Percentiles rank a stretch among this genome's conserved stretches.
These are phyloP conservation scores for Apiospora marii DNA, from an alignment of 2,329 filamentous ascomycete species.

Conservation along the genomic window DNA sequence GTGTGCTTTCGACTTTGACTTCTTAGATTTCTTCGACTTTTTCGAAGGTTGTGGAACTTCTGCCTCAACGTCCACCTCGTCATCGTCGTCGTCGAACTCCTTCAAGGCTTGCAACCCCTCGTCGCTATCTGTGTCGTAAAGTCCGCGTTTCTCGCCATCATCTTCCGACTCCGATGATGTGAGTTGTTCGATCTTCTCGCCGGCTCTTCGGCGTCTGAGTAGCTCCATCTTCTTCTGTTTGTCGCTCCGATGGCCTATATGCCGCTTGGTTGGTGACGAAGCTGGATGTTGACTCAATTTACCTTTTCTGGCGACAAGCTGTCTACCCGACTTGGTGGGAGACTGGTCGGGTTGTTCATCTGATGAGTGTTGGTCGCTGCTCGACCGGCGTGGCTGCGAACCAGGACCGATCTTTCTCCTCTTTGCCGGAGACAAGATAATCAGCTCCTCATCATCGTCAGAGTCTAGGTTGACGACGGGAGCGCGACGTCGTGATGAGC, in stretches of 20 bases:
- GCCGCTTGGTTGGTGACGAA: constrained; percentile 34
- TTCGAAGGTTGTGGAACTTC: constrained; percentile 35
- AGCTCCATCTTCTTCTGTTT: constrained; percentile 52
- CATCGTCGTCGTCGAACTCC: constrained; percentile 45
- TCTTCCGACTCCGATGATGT: constrained; percentile 52
- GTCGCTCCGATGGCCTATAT: constrained; percentile 43
- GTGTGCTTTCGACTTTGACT: constrained; percentile 26
- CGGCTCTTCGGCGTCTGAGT: constrained; percentile 47
- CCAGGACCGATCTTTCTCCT: constrained; percentile 35
- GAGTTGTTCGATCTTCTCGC: constrained; percentile 47
- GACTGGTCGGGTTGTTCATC: constrained; percentile 21
- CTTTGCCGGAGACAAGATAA: constrained; percentile 39
- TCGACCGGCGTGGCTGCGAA: constrained; percentile 25
- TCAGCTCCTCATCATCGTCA: constrained; percentile 34
- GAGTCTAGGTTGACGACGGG: constrained; percentile 34
- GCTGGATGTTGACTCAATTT: constrained; percentile 20
- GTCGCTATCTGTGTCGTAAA: constrained; percentile 45
- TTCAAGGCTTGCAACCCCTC: constrained; percentile 40
- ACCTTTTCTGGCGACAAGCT: constrained; percentile 22
- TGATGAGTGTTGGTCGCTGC: constrained; percentile 25
- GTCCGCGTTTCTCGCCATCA: constrained; percentile 54
- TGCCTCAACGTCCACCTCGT: constrained; percentile 42
- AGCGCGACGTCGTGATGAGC: constrained; percentile 28
- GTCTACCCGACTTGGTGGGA: constrained; percentile 22
- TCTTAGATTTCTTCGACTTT: constrained; percentile 17